Conservation (phyloP, 257 asterid genomes). For the Przewalskia tangutica region DNA sequence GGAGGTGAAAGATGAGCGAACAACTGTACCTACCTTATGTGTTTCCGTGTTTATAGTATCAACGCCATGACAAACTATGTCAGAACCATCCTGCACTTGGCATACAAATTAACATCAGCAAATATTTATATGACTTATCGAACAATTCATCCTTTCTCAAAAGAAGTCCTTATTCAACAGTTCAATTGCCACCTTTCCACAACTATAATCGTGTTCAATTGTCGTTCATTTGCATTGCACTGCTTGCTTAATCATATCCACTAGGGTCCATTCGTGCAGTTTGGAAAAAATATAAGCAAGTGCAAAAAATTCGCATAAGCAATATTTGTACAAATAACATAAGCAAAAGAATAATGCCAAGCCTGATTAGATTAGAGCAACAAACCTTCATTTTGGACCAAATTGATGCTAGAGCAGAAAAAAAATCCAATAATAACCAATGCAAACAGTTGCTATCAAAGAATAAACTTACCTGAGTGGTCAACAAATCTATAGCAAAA, state of each 20-base stretch:
- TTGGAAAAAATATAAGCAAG: not conserved
- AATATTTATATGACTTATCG: not conserved
- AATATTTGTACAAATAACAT: not conserved
- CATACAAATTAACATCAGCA: conserved; percentile 14
- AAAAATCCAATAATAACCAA: not conserved
- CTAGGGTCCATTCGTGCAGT: not conserved
- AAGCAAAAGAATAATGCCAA: not conserved
- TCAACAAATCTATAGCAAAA: conserved; percentile 85
- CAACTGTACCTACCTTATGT: conserved; percentile 41
- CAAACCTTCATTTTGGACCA: not conserved
- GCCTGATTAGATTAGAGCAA: not conserved
- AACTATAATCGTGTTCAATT: not conserved
- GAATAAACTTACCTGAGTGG: conserved; percentile 53
- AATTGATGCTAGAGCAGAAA: not conserved
- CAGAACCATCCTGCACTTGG: conserved; percentile 68
- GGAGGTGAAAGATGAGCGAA: not conserved
- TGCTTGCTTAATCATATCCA: not conserved
- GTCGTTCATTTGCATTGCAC: not conserved
- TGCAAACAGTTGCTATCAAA: not conserved
- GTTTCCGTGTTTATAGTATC: conserved; percentile 81
- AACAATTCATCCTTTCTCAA: not conserved
- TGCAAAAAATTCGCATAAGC: not conserved
- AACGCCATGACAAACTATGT: conserved; percentile 72
- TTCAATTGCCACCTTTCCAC: not conserved
- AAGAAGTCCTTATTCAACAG: not conserved